Evolutionary conservation across 1,284 basidiomycete genomes (phyloP).

Genomic region (Veloboletus limbatus): DNA sequence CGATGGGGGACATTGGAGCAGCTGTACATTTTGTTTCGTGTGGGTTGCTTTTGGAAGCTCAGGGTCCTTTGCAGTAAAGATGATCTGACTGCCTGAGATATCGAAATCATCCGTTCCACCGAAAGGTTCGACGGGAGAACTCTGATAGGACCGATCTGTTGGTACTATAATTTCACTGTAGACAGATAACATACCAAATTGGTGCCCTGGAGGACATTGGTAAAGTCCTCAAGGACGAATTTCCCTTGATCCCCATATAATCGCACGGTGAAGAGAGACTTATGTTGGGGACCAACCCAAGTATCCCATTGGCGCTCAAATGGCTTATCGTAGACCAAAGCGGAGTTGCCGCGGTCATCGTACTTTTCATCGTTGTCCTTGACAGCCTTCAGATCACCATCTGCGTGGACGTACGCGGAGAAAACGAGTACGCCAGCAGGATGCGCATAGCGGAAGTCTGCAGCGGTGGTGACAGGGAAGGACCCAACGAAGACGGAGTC

Average conservation of each 20-base stretch:
- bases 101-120: slow-evolving; percentile 77
- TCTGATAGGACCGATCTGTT: slow-evolving; percentile 38
- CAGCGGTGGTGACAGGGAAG: slow-evolving; percentile 63
- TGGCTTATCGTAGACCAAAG: slow-evolving; percentile 74
- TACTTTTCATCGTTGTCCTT: slow-evolving; percentile 67
- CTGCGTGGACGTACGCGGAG: slow-evolving; percentile 73
- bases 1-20: neutral
- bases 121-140: slow-evolving; percentile 79
- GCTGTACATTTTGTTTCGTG: slow-evolving; percentile 70
- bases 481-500: slow-evolving; percentile 46
- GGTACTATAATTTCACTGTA: neutral
- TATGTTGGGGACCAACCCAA: slow-evolving; percentile 73
- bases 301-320: slow-evolving; percentile 89
- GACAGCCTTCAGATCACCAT: slow-evolving; percentile 67
- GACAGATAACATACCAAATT: slow-evolving; percentile 48
- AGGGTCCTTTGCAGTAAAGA: slow-evolving; percentile 86
- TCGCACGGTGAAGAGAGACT: slow-evolving; percentile 64
- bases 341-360: slow-evolving; percentile 69
- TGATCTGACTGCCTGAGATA: slow-evolving; percentile 62
- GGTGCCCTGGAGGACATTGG: slow-evolving; percentile 61
- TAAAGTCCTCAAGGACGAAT: slow-evolving; percentile 56
- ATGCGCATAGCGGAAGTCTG: slow-evolving; percentile 66
- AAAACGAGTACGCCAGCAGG: slow-evolving; percentile 61
- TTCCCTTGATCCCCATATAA: slow-evolving; percentile 49
- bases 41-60: slow-evolving; percentile 70